phyloP scores from a whole-genome alignment of 805 yeast species.

The Saccharomycopsis lassenensis region DNA sequence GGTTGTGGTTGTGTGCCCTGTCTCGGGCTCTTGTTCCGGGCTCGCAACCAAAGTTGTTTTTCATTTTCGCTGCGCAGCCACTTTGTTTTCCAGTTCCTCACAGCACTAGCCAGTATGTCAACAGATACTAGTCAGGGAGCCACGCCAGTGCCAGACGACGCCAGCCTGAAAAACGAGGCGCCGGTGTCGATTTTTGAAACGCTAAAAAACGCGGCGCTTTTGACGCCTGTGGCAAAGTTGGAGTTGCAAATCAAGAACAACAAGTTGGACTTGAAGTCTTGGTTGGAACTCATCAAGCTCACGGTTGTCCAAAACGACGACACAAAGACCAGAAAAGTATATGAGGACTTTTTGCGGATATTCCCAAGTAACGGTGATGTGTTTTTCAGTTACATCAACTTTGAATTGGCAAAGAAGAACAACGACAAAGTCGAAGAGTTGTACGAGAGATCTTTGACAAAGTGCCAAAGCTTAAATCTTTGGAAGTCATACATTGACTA shows the following conservation, averaged over 20 bases:
- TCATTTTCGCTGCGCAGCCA: no score
- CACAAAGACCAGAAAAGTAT: conserved; percentile 32
- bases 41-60: no score
- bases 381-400: conserved; percentile 68
- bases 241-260: conserved; percentile 42
- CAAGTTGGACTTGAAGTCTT: conserved; percentile 42
- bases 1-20: no score
- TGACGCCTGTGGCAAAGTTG: conserved; percentile 49
- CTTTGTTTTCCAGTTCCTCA: no score
- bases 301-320: conserved; percentile 39
- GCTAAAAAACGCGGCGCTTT: conserved; percentile 24
- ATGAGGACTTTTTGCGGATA: conserved; percentile 45
- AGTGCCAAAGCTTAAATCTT: conserved; percentile 51
- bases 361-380: conserved; percentile 61
- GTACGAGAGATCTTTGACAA: conserved; percentile 52
- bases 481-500: conserved; percentile 74
- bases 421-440: conserved; percentile 54
- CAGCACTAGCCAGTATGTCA: no score
- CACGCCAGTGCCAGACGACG: no score
- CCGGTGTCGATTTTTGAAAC: conserved; percentile 7
- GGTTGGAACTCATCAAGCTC: conserved; percentile 50
- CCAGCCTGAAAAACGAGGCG: no score
- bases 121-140: no score
- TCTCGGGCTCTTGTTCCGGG: no score
- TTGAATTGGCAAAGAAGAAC: conserved; percentile 54